Base-by-base conservation (phyloP, 352 stramenopile genomes). In the Phytopythium ostracodes region DNA sequence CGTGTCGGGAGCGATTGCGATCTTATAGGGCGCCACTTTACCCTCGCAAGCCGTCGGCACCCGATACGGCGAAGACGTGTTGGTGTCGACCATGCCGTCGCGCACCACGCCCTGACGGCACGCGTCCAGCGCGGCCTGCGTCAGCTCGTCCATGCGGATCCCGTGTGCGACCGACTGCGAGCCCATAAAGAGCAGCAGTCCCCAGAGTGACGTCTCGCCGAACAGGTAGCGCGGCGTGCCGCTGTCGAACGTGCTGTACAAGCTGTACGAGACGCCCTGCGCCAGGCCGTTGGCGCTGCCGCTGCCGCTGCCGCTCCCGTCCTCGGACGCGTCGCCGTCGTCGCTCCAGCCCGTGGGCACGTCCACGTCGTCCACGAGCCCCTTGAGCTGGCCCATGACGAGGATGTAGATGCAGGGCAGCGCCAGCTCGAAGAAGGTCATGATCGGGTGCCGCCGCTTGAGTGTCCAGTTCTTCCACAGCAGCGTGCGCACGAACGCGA, bases 381-480 rank as follows among this genome's bases (percentile, higher is more conserved):
- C 73, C 71, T 92, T 92, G 64, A 88, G 70, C 49, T 73, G 20
- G 10, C 76, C 66, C 47, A 89, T 47, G 27, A 89, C 60, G 44
- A 89, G 44, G 40, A 90, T 83, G 67, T 88, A 89, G 18, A 87
- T 25, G 54, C 67, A 72, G 3, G 79, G 83, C 22, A 90, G 52
- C 42, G 72, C 50, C 22, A 90, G 44, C 35, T 92, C 79, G 43
- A 82, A 67, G 8, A 75, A 53, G 35, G 74, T 86, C 17, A 62
- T 75, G 12, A 88, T 33, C 25, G 56, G 65, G 47, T 89, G 79
- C 24, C 78, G 75, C 33, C 67, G 65, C 69, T 90, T 92, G 43
- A 89, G 70, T 33, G 85, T 47, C 69, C 66, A 79, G 69, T 89
- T 89, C 64, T 92, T 92, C 68, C 76, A 83, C 35, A 89, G 64